Evolutionary conservation across 805 yeast genomes (phyloP).

Genomic region (Torulaspora delbrueckii): DNA sequence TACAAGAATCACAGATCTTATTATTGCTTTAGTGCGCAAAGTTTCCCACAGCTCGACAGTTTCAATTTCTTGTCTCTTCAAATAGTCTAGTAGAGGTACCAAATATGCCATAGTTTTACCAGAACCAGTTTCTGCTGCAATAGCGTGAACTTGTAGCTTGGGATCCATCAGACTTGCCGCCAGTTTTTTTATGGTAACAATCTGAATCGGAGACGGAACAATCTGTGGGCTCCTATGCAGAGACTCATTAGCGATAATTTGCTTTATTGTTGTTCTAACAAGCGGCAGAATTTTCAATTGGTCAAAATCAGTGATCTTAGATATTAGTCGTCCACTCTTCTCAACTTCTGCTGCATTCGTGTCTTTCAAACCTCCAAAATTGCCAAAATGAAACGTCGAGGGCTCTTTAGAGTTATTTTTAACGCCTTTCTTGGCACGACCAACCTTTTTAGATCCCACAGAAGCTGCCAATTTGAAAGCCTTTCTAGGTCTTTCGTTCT

Average conservation of each 20-base stretch:
- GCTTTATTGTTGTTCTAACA: conserved; percentile 55
- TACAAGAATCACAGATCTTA: conserved; percentile 70
- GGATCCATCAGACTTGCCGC: conserved; percentile 34
- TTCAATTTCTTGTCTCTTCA: conserved; percentile 53
- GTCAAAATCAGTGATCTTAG: conserved; percentile 58
- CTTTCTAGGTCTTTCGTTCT: background rate
- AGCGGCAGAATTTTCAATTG: conserved; percentile 62
- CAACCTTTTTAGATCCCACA: conserved; percentile 5
- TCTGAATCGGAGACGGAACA: conserved; percentile 76
- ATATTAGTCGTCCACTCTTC: conserved; percentile 39
- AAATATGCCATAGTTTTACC: conserved; percentile 94
- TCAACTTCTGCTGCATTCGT: conserved; percentile 36
- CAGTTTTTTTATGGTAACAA: conserved; percentile 53
- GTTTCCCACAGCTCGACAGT: conserved; percentile 36
- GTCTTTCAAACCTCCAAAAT: conserved; percentile 43
- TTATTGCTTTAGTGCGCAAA: conserved; percentile 38
- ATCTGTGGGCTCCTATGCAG: conserved; percentile 29
- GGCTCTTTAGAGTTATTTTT: background rate
- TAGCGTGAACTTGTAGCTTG: conserved; percentile 56
- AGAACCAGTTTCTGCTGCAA: conserved; percentile 96
- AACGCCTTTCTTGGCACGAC: background rate
- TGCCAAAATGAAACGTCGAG: conserved; percentile 40
- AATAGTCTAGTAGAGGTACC: conserved; percentile 64
- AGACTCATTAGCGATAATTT: conserved; percentile 48
- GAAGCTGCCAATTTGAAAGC: conserved; percentile 9